Base-by-base conservation (phyloP, 768 basidiomycete genomes). In the Boletus vermiculosoides region DNA sequence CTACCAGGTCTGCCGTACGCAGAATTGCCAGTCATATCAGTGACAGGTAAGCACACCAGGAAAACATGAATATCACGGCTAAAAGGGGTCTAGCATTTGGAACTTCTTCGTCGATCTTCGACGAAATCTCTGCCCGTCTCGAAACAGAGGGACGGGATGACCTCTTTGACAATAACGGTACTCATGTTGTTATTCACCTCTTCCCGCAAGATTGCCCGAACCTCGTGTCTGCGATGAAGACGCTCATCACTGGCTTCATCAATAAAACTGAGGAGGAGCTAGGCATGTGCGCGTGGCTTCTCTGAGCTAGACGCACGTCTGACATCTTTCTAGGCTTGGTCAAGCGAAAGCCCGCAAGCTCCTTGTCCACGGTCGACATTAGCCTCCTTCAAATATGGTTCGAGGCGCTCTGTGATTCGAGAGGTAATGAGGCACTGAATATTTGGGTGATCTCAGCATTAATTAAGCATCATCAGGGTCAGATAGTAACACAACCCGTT, bases 321-420 rank as follows among this genome's bases (percentile, higher is more conserved):
- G 3, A 52, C 45, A 54, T 48, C 45, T 54, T 41, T 34, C 40
- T 56, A 80, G 78, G 55, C 10, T 60, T 58, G 20, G 65, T 73
- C 12, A 83, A 79, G 57, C 78, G 80, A 28, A 82, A 78, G 56
- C 64, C 80, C 0, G 62, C 79, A 1, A 73, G 76, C 0, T 83
- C 85, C 0, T 68, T 88, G 31, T 84, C 86, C 4, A 77, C 69
- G 39, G 83, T 82, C 62, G 88, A 92, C 65, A 82, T 92, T 39
- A 74, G 74, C 49, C 67, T 82, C 23, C 78, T 92, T 10, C 71
- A 75, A 46, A 78, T 78, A 13, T 90, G 87, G 87, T 85, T 86
- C 60, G 66, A 74, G 31, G 74, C 78, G 16, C 59, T 79, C 30
- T 65, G 71, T 13, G 66, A 73, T 22, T 57, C 66, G 2, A 72